Evolutionary conservation across 169 alveolate species (phyloP).

Genomic region (Plasmodium yoelii): DNA sequence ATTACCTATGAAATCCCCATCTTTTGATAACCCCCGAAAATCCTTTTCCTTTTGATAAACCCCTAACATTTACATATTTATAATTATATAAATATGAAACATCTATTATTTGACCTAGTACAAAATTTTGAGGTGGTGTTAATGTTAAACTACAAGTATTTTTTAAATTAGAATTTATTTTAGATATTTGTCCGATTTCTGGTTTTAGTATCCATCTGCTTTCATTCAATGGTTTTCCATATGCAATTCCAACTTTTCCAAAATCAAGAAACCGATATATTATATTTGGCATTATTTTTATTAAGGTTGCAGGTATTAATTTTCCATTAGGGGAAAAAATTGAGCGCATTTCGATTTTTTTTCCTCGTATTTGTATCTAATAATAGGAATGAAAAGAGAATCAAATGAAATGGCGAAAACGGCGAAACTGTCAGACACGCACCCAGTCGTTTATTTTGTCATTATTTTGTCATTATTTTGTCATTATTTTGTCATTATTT

Average conservation of each 20-base stretch:
- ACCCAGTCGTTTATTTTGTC: too few relatives aligned
- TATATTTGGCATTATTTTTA: conserved; percentile 74
- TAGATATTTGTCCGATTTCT: conserved; percentile 82
- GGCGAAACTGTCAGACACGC: not conserved
- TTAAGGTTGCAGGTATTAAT: conserved; percentile 70
- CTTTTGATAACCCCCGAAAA: conserved; percentile 93
- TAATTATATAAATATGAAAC: conserved; percentile 88
- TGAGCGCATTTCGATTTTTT: conserved; percentile 64
- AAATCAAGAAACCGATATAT: conserved; percentile 69
- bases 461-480: too few relatives aligned
- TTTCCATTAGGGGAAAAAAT: conserved; percentile 70
- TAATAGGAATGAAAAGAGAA: not conserved
- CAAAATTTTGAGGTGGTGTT: conserved; percentile 90
- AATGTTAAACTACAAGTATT: conserved; percentile 82
- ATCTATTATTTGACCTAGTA: conserved; percentile 89
- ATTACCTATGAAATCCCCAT: conserved; percentile 92
- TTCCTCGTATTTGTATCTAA: conserved; percentile 74
- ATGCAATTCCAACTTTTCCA: conserved; percentile 75
- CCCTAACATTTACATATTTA: conserved; percentile 91
- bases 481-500: too few relatives aligned
- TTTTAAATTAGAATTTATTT: conserved; percentile 79
- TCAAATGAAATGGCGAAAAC: not conserved
- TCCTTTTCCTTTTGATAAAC: conserved; percentile 94
- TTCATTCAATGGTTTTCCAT: conserved; percentile 85
- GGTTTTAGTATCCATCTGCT: conserved; percentile 84